These are phyloP conservation scores for Tricholoma bakamatsutake DNA, from an alignment of 768 basidiomycete genomes.

Conservation along the genomic window DNA sequence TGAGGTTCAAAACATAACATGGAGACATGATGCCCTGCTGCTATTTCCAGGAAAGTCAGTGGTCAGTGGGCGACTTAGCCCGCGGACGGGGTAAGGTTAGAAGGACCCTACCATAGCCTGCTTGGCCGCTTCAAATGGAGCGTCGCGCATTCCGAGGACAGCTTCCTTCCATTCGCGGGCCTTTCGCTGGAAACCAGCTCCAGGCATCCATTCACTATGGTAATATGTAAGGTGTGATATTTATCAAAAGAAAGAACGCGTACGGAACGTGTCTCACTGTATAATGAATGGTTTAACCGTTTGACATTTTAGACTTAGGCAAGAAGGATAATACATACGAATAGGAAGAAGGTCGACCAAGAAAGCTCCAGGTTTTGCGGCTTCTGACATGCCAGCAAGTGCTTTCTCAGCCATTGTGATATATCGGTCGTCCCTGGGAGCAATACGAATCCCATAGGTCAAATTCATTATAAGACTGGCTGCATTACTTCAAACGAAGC, in stretches of 20 bases:
- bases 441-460: constrained; percentile 43
- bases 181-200: constrained; percentile 44
- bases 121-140: constrained; percentile 32
- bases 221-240: neutral
- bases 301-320: neutral
- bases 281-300: neutral
- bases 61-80: neutral
- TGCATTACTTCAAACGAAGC: constrained; percentile 30
- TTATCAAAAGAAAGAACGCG: constrained; percentile 7
- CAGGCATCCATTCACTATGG: constrained; percentile 42
- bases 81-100: neutral
- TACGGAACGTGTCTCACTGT: constrained; percentile 47
- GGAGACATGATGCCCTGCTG: constrained; percentile 25
- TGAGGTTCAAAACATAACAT: constrained; percentile 30
- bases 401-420: constrained; percentile 48
- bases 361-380: constrained; percentile 47
- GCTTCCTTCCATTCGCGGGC: constrained; percentile 44
- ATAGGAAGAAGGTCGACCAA: constrained; percentile 45
- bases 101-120: constrained; percentile 30
- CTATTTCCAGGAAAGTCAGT: constrained; percentile 11
- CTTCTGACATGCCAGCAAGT: constrained; percentile 43
- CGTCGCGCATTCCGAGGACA: constrained; percentile 43
- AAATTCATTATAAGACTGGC: constrained; percentile 50
- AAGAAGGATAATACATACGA: constrained; percentile 15
- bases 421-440: constrained; percentile 38